Conservation (phyloP, 2,329 filamentous ascomycete species). For the Fusarium buxicola region DNA sequence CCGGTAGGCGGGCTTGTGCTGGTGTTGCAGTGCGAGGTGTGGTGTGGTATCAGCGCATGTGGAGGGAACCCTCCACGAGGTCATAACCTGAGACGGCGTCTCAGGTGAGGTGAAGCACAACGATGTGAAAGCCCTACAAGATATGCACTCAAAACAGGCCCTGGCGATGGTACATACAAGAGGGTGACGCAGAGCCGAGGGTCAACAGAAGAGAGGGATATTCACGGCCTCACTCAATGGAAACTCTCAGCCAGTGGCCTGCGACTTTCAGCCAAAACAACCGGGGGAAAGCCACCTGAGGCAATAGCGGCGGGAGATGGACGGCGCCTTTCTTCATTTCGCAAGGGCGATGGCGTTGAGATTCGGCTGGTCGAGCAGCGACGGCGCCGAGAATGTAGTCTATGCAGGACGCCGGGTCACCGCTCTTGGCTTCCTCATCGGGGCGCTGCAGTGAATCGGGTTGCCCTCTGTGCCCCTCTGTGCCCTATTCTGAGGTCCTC, state of each 20-base stretch:
- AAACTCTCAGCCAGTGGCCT: conserved; percentile 8
- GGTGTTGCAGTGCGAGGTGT: conserved; percentile 29
- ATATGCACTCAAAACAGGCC: not conserved
- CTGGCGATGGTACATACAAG: conserved; percentile 4
- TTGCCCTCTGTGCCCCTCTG: not conserved
- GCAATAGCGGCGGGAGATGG: conserved; percentile 38
- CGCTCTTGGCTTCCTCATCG: conserved; percentile 23
- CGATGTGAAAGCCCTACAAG: conserved; percentile 16
- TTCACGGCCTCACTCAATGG: not conserved
- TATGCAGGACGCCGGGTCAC: conserved; percentile 2
- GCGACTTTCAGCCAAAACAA: conserved; percentile 32
- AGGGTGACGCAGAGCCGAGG: conserved; percentile 22
- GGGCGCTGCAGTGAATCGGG: conserved; percentile 14
- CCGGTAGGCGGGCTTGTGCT: conserved; percentile 13
- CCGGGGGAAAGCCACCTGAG: conserved; percentile 28
- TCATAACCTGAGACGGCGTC: conserved; percentile 51
- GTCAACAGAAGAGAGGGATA: conserved; percentile 3
- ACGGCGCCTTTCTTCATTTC: conserved; percentile 35
- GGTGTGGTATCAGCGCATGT: conserved; percentile 39
- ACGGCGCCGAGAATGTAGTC: conserved; percentile 16
- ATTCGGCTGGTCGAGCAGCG: conserved; percentile 19
- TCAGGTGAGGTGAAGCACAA: conserved; percentile 49
- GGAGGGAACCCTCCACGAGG: conserved; percentile 38
- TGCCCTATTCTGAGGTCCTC: no score
- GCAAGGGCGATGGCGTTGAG: conserved; percentile 27